Evolutionary conservation across 108 stramenopile genomes (phyloP), one percentile per base, ranked within the genome.

Genomic region (Fragilariopsis cylindrus): DNA sequence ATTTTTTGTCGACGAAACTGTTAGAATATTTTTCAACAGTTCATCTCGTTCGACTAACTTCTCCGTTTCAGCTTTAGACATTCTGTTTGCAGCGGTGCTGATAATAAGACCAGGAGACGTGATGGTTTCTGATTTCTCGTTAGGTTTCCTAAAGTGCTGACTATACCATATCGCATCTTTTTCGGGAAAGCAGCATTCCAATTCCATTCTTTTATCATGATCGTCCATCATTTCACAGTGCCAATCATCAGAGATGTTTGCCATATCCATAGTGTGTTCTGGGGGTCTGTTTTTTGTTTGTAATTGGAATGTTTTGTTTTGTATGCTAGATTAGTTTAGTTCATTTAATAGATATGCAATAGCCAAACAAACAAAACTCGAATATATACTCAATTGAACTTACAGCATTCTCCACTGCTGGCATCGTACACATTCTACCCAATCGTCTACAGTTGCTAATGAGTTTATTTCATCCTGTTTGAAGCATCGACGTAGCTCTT

Each of bases 401-500:
- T 30, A 30, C 4, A 85, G 49, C 70, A 88, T 77, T n/a, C 85
- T 54, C 84, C 89, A 92, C 60, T 89, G 76, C 6, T 79, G 65
- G 66, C 90, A 90, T 21, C 49, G 68, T 50, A 75, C 74, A 66
- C 80, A 87, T 48, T 78, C 67, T 2, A 69, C 85, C 92, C 89
- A 90, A 11, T 54, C 83, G 63, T 90, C 81, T n/a, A 72, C 79
- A 11, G 70, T 57, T 47, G 66, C 67, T 5, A 89, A 74, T 19
- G 86, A 75, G 60, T 80, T 84, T 60, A 90, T 48, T 52, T 93
- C 92, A 48, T 71, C 57, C 30, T 67, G 68, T 1, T 87, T 79
- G 71, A 91, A 93, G 40, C 58, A 65, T 50, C 90, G 68, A 12
- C 80, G 82, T 9, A 88, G 74, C 50, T 81, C 65, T 42, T 85